Percentiles rank a stretch among this genome's conserved stretches.
phyloP scores from a whole-genome alignment of 345 rosid species.

The Gossypium sturtianum region DNA sequence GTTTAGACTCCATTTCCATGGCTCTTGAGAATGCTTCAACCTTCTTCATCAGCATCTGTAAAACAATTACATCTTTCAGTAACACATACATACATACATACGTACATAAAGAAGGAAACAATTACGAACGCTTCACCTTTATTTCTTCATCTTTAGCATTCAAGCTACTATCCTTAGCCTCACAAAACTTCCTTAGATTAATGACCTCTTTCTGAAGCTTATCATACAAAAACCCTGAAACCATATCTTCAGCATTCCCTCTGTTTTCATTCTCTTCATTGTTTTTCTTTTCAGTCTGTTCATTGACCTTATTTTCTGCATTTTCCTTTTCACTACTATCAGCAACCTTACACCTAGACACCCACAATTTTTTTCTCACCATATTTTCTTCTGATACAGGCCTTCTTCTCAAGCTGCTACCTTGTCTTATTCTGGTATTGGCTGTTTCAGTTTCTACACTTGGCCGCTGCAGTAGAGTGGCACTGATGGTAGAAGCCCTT shows the following conservation, averaged over 20 bases:
- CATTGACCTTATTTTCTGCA: constrained; percentile 30
- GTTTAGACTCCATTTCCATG: constrained; percentile 70
- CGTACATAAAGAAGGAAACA: background rate
- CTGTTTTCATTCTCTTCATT: constrained; percentile 23
- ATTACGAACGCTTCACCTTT: constrained; percentile 37
- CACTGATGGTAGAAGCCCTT: constrained; percentile 44
- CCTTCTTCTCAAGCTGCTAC: constrained; percentile 27
- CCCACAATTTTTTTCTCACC: constrained; percentile 42
- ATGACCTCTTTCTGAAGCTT: constrained; percentile 83
- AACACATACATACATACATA: background rate
- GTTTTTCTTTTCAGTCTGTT: background rate
- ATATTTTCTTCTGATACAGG: constrained; percentile 28
- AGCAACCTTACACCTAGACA: constrained; percentile 41
- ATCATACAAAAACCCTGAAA: constrained; percentile 87
- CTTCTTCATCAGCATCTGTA: constrained; percentile 73
- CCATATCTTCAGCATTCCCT: constrained; percentile 37
- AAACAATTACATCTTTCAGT: constrained; percentile 7
- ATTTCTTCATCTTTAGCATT: constrained; percentile 69
- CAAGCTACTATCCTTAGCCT: constrained; percentile 53
- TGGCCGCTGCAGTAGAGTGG: constrained; percentile 39
- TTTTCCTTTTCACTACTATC: constrained; percentile 68
- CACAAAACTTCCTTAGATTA: constrained; percentile 55
- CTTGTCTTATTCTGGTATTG: constrained; percentile 13
- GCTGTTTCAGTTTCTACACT: constrained; percentile 23
- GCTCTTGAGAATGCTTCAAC: constrained; percentile 72